A percentile compares a stretch with the other conserved stretches of the same genome.
These are phyloP conservation scores for Parvularia atlantis DNA, from an alignment of 78 protist species.

Conservation along the genomic window DNA sequence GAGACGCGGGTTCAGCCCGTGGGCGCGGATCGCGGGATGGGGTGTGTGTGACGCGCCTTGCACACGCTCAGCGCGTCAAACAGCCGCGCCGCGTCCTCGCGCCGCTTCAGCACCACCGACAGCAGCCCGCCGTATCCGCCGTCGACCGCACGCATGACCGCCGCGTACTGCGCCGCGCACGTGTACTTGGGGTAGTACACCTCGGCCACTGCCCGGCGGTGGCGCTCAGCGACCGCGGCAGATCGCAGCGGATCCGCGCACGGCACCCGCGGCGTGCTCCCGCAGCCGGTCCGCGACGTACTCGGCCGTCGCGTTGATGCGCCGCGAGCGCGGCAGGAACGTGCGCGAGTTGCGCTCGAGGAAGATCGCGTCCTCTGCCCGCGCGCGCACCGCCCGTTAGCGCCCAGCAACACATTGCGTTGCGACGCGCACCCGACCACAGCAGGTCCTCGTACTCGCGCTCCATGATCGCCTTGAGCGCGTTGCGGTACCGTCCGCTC, in stretches of 20 bases:
- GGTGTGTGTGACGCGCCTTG: background rate
- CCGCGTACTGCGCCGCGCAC: background rate
- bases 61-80: background rate
- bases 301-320: background rate
- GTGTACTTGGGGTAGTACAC: background rate
- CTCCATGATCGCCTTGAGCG: too few relatives aligned
- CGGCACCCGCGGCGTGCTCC: background rate
- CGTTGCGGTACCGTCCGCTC: too few relatives aligned
- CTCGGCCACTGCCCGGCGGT: background rate
- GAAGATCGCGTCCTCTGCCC: background rate
- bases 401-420: too few relatives aligned
- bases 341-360: conserved; percentile 10
- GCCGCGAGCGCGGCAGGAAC: background rate
- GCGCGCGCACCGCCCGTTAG: too few relatives aligned
- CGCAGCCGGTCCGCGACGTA: background rate
- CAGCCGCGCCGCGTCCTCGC: background rate
- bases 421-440: too few relatives aligned
- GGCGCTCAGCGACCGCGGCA: background rate
- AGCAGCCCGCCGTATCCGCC: conserved; percentile 7
- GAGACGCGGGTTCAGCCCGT: too few relatives aligned
- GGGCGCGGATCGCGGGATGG: background rate
- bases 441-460: too few relatives aligned
- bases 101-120: background rate
- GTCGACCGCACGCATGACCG: too few relatives aligned
- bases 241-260: too few relatives aligned